phyloP scores from a whole-genome alignment of 192 early-diverging fungal species.

The Entrophospora sp. region DNA sequence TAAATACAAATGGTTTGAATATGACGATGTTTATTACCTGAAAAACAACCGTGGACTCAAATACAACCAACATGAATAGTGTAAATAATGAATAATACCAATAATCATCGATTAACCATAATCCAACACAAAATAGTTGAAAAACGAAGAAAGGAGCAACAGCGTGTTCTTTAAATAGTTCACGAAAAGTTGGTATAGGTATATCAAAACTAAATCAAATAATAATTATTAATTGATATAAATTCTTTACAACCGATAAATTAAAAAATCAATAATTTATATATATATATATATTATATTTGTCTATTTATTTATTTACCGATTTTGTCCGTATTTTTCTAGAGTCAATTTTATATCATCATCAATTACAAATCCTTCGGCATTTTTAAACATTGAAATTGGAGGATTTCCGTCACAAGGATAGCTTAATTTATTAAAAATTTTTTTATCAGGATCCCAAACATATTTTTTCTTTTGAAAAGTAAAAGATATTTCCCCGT shows the following conservation, averaged over 20 bases:
- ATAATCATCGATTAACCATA: slow-evolving; percentile 99
- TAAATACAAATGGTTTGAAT: too few species aligned
- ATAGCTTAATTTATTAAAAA: slow-evolving; percentile 74
- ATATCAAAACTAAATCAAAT: slow-evolving; percentile 73
- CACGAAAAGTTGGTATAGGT: slow-evolving; percentile 84
- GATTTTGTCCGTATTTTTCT: slow-evolving; percentile 74
- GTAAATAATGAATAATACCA: slow-evolving; percentile 99
- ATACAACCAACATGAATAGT: slow-evolving; percentile 91
- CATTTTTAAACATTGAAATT: slow-evolving; percentile 57
- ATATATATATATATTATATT: neutral
- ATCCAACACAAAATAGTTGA: slow-evolving; percentile 95
- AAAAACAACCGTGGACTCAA: slow-evolving; percentile 96
- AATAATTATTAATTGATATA: slow-evolving; percentile 10
- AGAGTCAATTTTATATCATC: slow-evolving; percentile 49
- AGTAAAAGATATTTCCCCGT: slow-evolving; percentile 68
- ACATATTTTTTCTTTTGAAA: slow-evolving; percentile 97
- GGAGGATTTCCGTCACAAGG: slow-evolving; percentile 56
- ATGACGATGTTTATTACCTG: slow-evolving; percentile 57
- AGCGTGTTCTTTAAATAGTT: slow-evolving; percentile 96
- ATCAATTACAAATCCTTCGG: slow-evolving; percentile 54
- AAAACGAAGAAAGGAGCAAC: slow-evolving; percentile 99
- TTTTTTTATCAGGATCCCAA: slow-evolving; percentile 74
- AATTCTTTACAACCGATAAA: neutral
- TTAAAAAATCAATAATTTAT: neutral
- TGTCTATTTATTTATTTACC: slow-evolving; percentile 24